Evolutionary conservation across 2,329 filamentous ascomycete species (phyloP), one percentile per base, ranked within the genome.

Genomic region (Clarireedia homoeocarpa): DNA sequence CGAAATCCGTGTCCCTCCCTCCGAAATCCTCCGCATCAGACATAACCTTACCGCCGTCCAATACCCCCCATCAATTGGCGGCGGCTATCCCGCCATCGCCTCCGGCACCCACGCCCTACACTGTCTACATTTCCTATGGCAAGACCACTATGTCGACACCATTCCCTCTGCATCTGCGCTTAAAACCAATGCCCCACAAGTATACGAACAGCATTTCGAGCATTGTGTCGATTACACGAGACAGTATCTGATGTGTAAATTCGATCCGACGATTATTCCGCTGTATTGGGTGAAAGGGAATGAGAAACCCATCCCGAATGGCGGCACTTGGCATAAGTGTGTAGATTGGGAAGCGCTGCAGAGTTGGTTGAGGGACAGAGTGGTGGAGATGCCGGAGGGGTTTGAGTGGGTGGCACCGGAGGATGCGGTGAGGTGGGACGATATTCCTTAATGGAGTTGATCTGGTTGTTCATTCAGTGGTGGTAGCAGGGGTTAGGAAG

Each of bases 51-150:
- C 39, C 15, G n/a, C 12, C 5, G n/a, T 10, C n/a, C 24, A 36
- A n/a, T 52, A 5, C 12, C 26, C 48, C 17, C 15, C 27, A 5
- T 36, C 20, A 12, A 17, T 39, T 23, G 48, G 48, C 2, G 54
- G 54, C n/a, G 54, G 53, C n/a, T 55, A 55, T 23, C 34, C 48
- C 5, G 53, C 47, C 12, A 49, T 49, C 24, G 40, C 53, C 26
- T 42, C 40, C 17, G 53, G 53, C 15, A 50, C 53, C 10, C 53
- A 55, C n/a, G 34, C 23, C 20, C 34, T 55, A 5, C 55, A 57
- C 42, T 57, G 55, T 39, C 38, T 57, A 5, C 38, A 48, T 34
- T 57, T 34, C n/a, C 39, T 57, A 34, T 57, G 50, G 55, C 49
- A 49, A n/a, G 55, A 57, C n/a, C 49, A 57, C 39, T 45, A 57